phyloP scores from a whole-genome alignment of 192 early-diverging fungal species.

The Coemansia sp. region DNA sequence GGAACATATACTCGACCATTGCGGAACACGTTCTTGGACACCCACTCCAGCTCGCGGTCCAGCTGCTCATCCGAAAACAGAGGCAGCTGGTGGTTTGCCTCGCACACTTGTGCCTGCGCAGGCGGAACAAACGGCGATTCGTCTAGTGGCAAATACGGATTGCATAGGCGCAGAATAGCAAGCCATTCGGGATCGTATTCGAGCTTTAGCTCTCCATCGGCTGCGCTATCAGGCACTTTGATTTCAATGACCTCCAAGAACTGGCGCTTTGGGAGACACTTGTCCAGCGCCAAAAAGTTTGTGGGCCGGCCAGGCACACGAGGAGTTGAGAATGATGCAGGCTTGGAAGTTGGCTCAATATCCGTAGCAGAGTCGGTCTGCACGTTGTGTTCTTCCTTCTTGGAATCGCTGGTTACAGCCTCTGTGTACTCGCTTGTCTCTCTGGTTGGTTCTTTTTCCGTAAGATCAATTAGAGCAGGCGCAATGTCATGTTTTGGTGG shows the following conservation, averaged over 20 bases:
- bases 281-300: conserved; percentile 91
- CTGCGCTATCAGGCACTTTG: conserved; percentile 59
- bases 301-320: conserved; percentile 57
- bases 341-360: neutral
- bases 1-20: conserved; percentile 65
- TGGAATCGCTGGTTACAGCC: neutral
- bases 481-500: conserved; percentile 22
- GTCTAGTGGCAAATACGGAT: conserved; percentile 56
- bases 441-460: neutral
- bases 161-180: conserved; percentile 66
- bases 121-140: conserved; percentile 56
- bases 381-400: neutral
- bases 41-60: conserved; percentile 63
- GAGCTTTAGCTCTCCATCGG: conserved; percentile 53
- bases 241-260: conserved; percentile 75
- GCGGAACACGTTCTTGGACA: conserved; percentile 60
- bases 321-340: neutral
- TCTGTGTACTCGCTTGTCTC: neutral
- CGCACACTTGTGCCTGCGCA: conserved; percentile 49
- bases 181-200: conserved; percentile 87
- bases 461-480: neutral
- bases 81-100: conserved; percentile 14
- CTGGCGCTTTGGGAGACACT: conserved; percentile 75
- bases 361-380: neutral
- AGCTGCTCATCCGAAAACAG: conserved; percentile 54